Base-by-base conservation (phyloP, 163 green algal genomes). In the Scenedesmus sp. region DNA sequence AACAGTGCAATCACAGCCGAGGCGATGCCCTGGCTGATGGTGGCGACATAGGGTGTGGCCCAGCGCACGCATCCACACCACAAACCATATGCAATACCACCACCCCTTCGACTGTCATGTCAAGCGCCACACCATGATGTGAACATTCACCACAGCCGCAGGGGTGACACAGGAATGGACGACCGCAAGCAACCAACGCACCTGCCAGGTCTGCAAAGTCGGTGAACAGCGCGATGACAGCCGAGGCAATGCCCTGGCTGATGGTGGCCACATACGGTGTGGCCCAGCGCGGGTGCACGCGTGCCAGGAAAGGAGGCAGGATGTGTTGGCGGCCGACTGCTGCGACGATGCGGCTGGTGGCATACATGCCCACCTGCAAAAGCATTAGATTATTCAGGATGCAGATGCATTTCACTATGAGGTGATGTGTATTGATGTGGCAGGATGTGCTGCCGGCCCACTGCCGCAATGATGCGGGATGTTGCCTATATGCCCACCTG, bases 201-300 rank as follows among this genome's bases (percentile, higher is more conserved):
- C 56, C 18, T 56, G 56, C n/a, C 52, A 46, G n/a, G 59, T 82
- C 52, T 62, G 84, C 10, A 60, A 34, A 81, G 62, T 26, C 34
- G 57, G 88, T 87, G 82, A 92, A 89, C 12, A 92, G 90, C 26
- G 83, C 67, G 4, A 92, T 89, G 23, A 92, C 7, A 1, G 86
- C 85, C 2, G 76, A 20, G 3, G 77, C 77, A 6, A 91, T 7
- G 52, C 90, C 90, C 62, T 88, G 66, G 23, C 82, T 12, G 56
- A 84, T 91, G 13, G 92, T 94, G 60, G 92, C 90, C 9, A 96
- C 88, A 79, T 87, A 96, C 2, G 94, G 94, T 5, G 92, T 96
- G n/a, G 83, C 81, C 18, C 86, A 46, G 20, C 56, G 60, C 0
- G n/a, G 56, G 64, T 93, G 88, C 8, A 96, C 91, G 13, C 54